A percentile compares a stretch with the other conserved stretches of the same genome.
phyloP scores from a whole-genome alignment of 208 protist genomes.

The Leishmania arabica region DNA sequence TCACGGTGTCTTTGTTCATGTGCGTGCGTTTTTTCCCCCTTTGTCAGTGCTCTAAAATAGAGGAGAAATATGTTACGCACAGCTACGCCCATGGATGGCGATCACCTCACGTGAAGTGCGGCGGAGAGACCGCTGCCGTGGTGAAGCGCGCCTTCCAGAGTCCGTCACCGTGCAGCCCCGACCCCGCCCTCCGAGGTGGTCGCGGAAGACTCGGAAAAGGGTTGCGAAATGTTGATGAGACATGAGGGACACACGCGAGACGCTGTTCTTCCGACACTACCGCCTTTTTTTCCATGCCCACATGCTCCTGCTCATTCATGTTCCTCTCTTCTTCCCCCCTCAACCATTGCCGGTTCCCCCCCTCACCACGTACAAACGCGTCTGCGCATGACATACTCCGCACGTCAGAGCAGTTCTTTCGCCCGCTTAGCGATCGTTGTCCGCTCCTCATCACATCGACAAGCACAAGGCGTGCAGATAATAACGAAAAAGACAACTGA shows the following conservation, averaged over 20 bases:
- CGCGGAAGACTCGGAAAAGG: not conserved
- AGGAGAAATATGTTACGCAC: not conserved
- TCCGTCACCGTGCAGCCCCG: not conserved
- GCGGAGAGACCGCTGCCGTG: not conserved
- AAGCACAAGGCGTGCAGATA: not conserved
- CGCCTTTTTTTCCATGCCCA: not conserved
- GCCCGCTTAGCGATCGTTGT: not conserved
- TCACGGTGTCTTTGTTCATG: not conserved
- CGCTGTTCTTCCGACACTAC: not conserved
- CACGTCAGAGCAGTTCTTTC: not conserved
- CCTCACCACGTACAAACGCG: not conserved
- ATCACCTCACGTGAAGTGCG: not conserved
- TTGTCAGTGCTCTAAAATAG: not conserved
- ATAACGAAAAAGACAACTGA: slow-evolving; percentile 2
- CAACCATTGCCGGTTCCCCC: not conserved
- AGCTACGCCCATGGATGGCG: not conserved
- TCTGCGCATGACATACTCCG: not conserved
- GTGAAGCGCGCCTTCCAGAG: not conserved
- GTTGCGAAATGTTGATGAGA: not conserved
- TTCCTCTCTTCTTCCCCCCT: not conserved
- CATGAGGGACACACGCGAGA: too few species aligned
- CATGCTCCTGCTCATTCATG: not conserved
- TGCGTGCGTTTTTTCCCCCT: not conserved
- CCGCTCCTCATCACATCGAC: not conserved
- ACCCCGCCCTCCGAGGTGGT: not conserved